Percentiles rank a stretch among this genome's conserved stretches.
Evolutionary conservation across 2,329 filamentous ascomycete species (phyloP).

Genomic region (Ophiostoma australiae): DNA sequence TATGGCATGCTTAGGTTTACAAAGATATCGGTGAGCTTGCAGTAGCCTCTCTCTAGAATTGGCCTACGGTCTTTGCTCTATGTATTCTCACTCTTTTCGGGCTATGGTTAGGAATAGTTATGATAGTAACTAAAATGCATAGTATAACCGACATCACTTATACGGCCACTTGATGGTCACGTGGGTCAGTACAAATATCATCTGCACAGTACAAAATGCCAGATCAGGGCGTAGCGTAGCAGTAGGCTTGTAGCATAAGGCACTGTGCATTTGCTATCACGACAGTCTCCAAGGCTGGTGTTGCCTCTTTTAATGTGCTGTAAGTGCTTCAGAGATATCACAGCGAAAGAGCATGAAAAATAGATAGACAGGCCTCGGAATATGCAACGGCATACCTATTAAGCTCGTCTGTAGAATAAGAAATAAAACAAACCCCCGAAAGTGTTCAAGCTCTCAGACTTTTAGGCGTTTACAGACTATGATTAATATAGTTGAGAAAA

Average conservation of each 20-base stretch:
- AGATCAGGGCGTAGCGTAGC: too few species aligned
- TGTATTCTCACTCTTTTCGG: not conserved
- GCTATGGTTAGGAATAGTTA: not conserved
- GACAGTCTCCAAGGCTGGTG: too few species aligned
- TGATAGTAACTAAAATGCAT: not conserved
- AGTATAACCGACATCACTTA: not conserved
- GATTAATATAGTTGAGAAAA: not conserved
- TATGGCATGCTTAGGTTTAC: not conserved
- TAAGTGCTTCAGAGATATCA: too few species aligned
- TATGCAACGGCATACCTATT: not conserved
- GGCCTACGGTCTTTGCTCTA: not conserved
- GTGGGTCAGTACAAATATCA: too few species aligned
- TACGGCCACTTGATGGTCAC: not conserved
- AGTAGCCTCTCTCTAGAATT: not conserved
- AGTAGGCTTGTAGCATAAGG: too few species aligned
- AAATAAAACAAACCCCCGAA: not conserved
- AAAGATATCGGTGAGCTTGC: not conserved
- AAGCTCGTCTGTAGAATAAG: too few species aligned
- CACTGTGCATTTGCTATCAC: too few species aligned
- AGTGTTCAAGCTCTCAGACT: not conserved
- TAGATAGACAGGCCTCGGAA: not conserved
- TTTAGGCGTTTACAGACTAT: not conserved
- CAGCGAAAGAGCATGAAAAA: not conserved
- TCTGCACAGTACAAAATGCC: too few species aligned
- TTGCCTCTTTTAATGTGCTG: too few species aligned